Evolutionary conservation across 139 green algal species (phyloP).

Genomic region (Volvox reticuliferus): DNA sequence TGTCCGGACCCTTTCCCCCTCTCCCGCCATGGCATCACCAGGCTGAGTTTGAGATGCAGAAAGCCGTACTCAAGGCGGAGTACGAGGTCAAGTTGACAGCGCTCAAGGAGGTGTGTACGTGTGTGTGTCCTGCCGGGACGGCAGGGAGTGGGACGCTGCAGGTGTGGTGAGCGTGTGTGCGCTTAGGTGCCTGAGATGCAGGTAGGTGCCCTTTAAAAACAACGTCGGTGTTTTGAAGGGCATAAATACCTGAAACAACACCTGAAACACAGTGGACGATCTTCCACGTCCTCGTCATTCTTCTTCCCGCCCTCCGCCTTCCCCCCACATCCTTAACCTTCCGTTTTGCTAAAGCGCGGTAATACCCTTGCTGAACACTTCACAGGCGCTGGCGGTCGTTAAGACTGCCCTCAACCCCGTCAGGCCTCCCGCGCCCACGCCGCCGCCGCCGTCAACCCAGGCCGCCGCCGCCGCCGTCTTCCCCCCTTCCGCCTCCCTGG

Average conservation of each 20-base stretch:
- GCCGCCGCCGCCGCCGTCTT: background rate
- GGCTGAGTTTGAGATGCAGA: conserved; percentile 47
- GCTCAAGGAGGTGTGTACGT: conserved; percentile 18
- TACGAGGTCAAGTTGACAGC: conserved; percentile 43
- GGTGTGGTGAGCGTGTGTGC: background rate
- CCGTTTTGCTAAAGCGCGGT: too few species aligned
- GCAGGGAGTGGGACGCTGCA: background rate
- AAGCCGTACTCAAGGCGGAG: conserved; percentile 40
- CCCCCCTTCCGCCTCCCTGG: too few species aligned
- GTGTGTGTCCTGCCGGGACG: background rate
- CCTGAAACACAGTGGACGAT: too few species aligned
- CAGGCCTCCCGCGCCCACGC: background rate
- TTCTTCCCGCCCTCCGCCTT: too few species aligned
- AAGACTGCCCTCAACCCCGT: conserved; percentile 29
- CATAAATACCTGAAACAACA: too few species aligned
- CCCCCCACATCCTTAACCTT: too few species aligned
- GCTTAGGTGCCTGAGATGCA: background rate
- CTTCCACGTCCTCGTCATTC: too few species aligned
- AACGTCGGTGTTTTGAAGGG: background rate
- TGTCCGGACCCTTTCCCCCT: too few species aligned
- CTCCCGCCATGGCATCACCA: background rate
- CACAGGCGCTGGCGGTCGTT: conserved; percentile 16
- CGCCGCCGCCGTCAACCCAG: background rate
- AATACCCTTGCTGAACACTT: too few species aligned
- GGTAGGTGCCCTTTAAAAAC: background rate